Conservation (phyloP, 179 eudicot species). For the Sideroxylon spinosum region DNA sequence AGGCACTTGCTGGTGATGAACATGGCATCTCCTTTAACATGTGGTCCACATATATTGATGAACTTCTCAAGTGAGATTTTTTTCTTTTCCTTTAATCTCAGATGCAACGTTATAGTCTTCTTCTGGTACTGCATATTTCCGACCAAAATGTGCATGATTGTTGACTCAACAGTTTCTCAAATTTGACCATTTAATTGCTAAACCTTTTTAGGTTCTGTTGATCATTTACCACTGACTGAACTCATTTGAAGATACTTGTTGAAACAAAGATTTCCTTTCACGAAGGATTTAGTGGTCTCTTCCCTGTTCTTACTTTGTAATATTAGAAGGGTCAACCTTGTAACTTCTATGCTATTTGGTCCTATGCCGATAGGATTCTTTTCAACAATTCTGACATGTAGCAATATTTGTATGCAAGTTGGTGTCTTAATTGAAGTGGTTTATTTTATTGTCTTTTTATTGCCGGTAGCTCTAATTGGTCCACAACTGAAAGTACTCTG, state of each 20-base stretch:
- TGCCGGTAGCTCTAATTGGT: not conserved
- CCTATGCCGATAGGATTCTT: not conserved
- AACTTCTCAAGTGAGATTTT: constrained; percentile 66
- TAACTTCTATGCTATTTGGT: no score
- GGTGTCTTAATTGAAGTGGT: not conserved
- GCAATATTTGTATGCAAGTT: not conserved
- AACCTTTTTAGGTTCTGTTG: not conserved
- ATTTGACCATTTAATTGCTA: constrained; percentile 5
- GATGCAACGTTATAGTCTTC: constrained; percentile 6
- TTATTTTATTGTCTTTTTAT: constrained; percentile 1
- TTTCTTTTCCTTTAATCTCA: constrained; percentile 20
- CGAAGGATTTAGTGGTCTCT: not conserved
- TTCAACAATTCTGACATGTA: not conserved
- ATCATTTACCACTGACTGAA: not conserved
- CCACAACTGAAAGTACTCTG: not conserved
- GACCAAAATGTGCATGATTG: not conserved
- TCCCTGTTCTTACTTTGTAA: not conserved
- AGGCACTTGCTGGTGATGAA: constrained; percentile 75
- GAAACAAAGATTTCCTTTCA: constrained; percentile 3
- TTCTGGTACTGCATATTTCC: not conserved
- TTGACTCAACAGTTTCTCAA: not conserved
- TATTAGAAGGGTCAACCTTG: not conserved
- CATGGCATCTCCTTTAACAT: constrained; percentile 58
- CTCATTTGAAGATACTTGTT: constrained; percentile 4
- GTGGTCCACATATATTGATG: constrained; percentile 73